phyloP scores from a whole-genome alignment of 768 basidiomycete species.

The Xerocomellus dryophilus region DNA sequence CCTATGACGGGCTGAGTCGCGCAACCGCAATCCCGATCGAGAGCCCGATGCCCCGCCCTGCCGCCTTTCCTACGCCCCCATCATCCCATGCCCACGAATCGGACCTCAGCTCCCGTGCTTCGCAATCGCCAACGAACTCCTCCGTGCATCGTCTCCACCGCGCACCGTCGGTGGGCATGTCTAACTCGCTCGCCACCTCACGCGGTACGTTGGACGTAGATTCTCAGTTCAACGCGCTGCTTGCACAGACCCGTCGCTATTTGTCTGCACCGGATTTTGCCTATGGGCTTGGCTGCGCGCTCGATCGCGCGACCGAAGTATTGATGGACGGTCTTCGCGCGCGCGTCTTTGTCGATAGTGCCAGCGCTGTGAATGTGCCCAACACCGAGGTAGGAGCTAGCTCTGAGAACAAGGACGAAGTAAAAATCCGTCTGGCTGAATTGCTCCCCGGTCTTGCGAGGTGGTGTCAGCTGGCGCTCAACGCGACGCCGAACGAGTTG shows the following conservation, averaged over 20 bases:
- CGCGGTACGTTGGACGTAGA: conserved; percentile 10
- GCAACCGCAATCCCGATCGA: conserved; percentile 17
- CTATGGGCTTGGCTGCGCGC: conserved; percentile 64
- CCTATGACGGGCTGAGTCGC: conserved; percentile 7
- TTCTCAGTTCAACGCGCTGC: conserved; percentile 54
- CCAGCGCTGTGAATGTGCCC: conserved; percentile 8
- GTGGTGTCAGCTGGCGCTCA: conserved; percentile 71
- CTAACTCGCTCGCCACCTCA: conserved; percentile 7
- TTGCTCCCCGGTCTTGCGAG: conserved; percentile 76
- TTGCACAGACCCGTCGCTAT: conserved; percentile 64
- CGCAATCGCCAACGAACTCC: conserved; percentile 21
- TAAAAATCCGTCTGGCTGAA: conserved; percentile 68
- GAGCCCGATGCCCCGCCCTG: conserved; percentile 10
- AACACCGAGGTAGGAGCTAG: conserved; percentile 9
- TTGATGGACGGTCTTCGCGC: conserved; percentile 62
- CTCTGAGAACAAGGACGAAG: conserved; percentile 31
- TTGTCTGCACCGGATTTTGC: conserved; percentile 69
- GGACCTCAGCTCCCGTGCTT: conserved; percentile 25
- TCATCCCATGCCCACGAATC: conserved; percentile 17
- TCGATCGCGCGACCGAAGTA: conserved; percentile 66
- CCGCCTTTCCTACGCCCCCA: conserved; percentile 23
- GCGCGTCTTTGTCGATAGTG: conserved; percentile 52
- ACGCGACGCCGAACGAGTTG: conserved; percentile 72
- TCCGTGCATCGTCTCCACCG: conserved; percentile 21
- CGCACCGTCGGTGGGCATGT: not conserved